Evolutionary conservation across 208 protist species (phyloP).

Genomic region (Leishmania turanica): DNA sequence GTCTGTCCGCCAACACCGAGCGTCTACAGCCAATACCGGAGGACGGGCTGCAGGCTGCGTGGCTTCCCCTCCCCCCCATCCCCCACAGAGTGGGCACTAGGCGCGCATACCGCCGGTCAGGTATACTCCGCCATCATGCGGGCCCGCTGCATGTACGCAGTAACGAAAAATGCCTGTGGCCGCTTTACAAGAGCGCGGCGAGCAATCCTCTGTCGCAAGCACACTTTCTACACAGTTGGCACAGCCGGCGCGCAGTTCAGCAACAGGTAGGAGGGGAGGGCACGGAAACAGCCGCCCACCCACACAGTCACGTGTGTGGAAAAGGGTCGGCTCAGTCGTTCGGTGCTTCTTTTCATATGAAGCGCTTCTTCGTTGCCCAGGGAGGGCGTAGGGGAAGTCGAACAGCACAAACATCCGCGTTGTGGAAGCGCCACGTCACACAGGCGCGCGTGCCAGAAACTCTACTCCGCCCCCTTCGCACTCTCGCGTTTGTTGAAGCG

Average conservation of each 20-base stretch:
- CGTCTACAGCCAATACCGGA: not conserved
- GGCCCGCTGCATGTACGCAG: not conserved
- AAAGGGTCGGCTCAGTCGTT: not conserved
- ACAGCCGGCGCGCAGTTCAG: not conserved
- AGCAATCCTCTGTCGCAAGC: not conserved
- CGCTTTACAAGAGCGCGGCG: not conserved
- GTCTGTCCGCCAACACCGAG: not conserved
- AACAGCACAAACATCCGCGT: not conserved
- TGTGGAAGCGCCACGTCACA: not conserved
- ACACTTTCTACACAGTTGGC: not conserved
- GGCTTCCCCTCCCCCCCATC: not conserved
- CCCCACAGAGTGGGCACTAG: not conserved
- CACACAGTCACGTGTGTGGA: not conserved
- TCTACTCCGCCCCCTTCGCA: not conserved
- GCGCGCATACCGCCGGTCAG: not conserved
- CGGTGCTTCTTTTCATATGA: not conserved
- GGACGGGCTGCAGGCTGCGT: not conserved
- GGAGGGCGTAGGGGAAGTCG: not conserved
- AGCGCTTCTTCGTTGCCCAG: not conserved
- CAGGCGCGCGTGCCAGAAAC: not conserved
- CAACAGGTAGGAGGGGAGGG: not conserved
- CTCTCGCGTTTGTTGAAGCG: slow-evolving; percentile 31
- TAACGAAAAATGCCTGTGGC: not conserved
- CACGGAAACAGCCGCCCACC: not conserved
- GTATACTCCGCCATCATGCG: not conserved